Evolutionary conservation across 2,329 filamentous ascomycete genomes (phyloP).

Genomic region (Aspergillus piperis): DNA sequence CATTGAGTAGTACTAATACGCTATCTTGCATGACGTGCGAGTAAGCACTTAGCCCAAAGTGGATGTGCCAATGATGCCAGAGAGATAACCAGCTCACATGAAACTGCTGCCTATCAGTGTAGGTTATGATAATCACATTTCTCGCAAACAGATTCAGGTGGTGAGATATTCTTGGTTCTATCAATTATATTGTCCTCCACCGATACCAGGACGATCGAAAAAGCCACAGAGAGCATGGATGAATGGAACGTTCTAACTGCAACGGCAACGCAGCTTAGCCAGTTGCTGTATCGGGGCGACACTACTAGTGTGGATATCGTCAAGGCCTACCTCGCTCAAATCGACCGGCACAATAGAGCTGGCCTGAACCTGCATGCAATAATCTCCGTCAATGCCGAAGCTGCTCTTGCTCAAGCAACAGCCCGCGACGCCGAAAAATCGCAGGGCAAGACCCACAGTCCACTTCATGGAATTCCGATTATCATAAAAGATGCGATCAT

Average conservation of each 20-base stretch:
- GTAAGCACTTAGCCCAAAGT: too few relatives aligned
- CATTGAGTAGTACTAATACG: too few relatives aligned
- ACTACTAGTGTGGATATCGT: background rate
- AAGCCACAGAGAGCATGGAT: too few relatives aligned
- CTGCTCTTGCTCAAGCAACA: background rate
- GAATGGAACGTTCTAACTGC: background rate
- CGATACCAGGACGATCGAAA: too few relatives aligned
- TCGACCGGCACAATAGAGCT: background rate
- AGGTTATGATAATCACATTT: too few relatives aligned
- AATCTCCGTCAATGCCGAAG: background rate
- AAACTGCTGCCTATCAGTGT: too few relatives aligned
- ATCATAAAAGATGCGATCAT: constrained; percentile 1
- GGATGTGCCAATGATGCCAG: too few relatives aligned
- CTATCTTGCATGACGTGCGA: too few relatives aligned
- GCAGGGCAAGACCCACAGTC: background rate
- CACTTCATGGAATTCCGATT: background rate
- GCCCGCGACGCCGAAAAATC: background rate
- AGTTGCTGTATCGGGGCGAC: background rate
- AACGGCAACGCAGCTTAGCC: background rate
- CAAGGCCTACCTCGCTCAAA: background rate
- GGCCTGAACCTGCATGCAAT: background rate
- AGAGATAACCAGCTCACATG: too few relatives aligned
- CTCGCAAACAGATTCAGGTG: too few relatives aligned
- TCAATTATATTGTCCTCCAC: too few relatives aligned
- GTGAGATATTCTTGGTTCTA: too few relatives aligned